A percentile compares a stretch with the other conserved stretches of the same genome.
Evolutionary conservation across 1,284 basidiomycete genomes (phyloP).

Genomic region (Ganoderma leucocontextum): DNA sequence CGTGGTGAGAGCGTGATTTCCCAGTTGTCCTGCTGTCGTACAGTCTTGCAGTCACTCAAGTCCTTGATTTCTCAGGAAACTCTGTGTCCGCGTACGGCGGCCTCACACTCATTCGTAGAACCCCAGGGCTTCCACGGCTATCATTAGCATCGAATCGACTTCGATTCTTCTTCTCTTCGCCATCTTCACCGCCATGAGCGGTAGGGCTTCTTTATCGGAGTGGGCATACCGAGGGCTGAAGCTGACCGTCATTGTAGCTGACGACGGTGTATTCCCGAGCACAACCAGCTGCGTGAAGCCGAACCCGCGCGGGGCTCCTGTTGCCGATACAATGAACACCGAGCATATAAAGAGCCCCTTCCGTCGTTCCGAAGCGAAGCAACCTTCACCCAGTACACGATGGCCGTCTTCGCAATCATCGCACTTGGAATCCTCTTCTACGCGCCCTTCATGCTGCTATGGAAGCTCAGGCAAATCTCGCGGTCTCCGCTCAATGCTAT

Average conservation of each 20-base stretch:
- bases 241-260: neutral
- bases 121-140: neutral
- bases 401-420: neutral
- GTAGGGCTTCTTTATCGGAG: neutral
- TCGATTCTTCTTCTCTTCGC: neutral
- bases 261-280: neutral
- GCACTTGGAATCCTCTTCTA: conserved; percentile 7
- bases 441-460: neutral
- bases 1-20: neutral
- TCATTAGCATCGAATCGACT: neutral
- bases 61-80: neutral
- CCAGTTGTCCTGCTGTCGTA: neutral
- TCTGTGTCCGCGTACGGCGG: neutral
- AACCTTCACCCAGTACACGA: neutral
- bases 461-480: conserved; percentile 1
- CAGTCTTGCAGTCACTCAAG: neutral
- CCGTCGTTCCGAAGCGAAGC: neutral
- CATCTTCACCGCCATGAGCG: neutral
- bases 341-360: neutral
- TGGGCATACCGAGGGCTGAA: neutral
- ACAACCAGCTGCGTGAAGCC: neutral
- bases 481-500: conserved; percentile 10
- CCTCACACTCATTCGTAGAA: neutral
- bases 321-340: neutral
- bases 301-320: neutral